Evolutionary conservation across 805 yeast genomes (phyloP).

Genomic region (Yarrowia bubula): DNA sequence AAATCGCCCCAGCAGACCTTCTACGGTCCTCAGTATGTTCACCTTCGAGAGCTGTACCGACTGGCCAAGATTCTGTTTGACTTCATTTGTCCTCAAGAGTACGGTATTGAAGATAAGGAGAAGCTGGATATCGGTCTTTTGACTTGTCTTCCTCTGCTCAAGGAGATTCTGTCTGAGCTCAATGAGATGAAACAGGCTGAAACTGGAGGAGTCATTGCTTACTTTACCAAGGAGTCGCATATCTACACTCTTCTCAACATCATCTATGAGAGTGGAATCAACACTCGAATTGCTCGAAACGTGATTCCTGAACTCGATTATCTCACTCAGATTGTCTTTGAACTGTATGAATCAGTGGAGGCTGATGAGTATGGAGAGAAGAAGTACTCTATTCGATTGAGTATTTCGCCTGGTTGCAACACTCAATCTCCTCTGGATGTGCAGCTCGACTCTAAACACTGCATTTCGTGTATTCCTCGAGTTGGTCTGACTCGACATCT

Average conservation of each 20-base stretch:
- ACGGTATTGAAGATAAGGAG: conserved; percentile 93
- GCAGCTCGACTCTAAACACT: conserved; percentile 92
- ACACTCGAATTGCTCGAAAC: conserved; percentile 92
- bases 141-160: conserved; percentile 90
- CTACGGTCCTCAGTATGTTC: conserved; percentile 74
- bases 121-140: conserved; percentile 92
- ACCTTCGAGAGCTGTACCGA: conserved; percentile 82
- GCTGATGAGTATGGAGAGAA: conserved; percentile 66
- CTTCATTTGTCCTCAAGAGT: conserved; percentile 97
- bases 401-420: conserved; percentile 97
- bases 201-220: conserved; percentile 82
- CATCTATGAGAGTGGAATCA: conserved; percentile 85
- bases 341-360: conserved; percentile 73
- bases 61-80: conserved; percentile 92
- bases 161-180: conserved; percentile 78
- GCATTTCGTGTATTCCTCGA: conserved; percentile 92
- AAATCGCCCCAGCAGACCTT: conserved; percentile 44
- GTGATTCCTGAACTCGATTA: conserved; percentile 96
- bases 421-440: conserved; percentile 97
- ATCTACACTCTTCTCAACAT: conserved; percentile 90
- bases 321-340: conserved; percentile 90
- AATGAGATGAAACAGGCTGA: conserved; percentile 74
- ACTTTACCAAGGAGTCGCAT: conserved; percentile 96
- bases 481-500: conserved; percentile 86
- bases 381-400: conserved; percentile 83